Percentiles rank a stretch among this genome's conserved stretches.
Evolutionary conservation across 805 yeast genomes (phyloP).

Genomic region (Isabelozyma heimii): DNA sequence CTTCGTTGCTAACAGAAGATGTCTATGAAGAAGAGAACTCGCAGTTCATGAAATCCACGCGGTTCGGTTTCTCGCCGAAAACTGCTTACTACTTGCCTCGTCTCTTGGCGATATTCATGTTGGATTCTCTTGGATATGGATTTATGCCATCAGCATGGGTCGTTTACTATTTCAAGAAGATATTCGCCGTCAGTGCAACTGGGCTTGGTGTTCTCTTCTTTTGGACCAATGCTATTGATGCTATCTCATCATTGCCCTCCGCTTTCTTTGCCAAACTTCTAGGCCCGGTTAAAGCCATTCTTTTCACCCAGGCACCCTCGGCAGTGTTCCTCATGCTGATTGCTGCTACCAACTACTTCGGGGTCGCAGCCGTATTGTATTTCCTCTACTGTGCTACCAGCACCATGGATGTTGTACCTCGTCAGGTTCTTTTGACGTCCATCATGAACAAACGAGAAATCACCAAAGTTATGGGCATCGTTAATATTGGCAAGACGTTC

Average conservation of each 20-base stretch:
- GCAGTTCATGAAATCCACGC: neutral
- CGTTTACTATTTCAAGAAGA: slow-evolving; percentile 69
- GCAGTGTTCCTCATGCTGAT: slow-evolving; percentile 55
- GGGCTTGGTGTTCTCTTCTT: slow-evolving; percentile 69
- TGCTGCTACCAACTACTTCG: slow-evolving; percentile 18
- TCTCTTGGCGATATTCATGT: slow-evolving; percentile 62
- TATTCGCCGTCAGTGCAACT: slow-evolving; percentile 53
- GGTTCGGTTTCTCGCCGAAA: slow-evolving; percentile 37
- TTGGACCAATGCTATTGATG: slow-evolving; percentile 56
- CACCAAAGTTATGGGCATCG: slow-evolving; percentile 78
- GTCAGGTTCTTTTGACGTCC: slow-evolving; percentile 75
- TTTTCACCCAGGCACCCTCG: slow-evolving; percentile 75
- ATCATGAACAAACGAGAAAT: slow-evolving; percentile 62
- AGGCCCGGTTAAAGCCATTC: slow-evolving; percentile 80
- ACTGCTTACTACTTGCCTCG: slow-evolving; percentile 45
- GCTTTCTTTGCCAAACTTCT: slow-evolving; percentile 60
- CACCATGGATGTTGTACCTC: slow-evolving; percentile 90
- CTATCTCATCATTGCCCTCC: slow-evolving; percentile 74
- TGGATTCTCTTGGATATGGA: slow-evolving; percentile 86
- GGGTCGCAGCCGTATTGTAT: slow-evolving; percentile 52
- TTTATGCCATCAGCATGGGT: slow-evolving; percentile 89
- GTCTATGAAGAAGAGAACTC: slow-evolving; percentile 6
- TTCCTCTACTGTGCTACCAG: slow-evolving; percentile 59
- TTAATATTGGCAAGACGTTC: slow-evolving; percentile 80
- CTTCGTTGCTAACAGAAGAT: slow-evolving; percentile 2